Base-by-base conservation (phyloP, 345 rosid species). In the Triadica sebifera region DNA sequence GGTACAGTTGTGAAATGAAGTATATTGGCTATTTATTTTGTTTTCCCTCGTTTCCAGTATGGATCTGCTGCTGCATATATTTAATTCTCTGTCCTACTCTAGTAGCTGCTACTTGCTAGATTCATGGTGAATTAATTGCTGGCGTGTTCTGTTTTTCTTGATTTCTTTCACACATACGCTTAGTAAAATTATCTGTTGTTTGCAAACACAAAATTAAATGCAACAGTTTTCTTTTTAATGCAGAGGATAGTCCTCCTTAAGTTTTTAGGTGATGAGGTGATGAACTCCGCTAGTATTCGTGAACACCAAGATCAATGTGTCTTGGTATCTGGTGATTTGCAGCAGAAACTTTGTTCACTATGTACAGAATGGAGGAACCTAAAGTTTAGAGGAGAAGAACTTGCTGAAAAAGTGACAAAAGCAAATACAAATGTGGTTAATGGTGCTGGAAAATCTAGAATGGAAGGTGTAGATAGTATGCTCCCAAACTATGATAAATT, bases 161-260 rank as follows among this genome's bases (percentile, higher is more conserved):
- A 45, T 8, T 38, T 37, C 8, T 43, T 45, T 2, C 4, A 66
- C 12, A 62, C 13, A n/a, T 62, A 6, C n/a, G 15, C 52, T 19
- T 38, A 1, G 50, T 4, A 45, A 9, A n/a, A n/a, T n/a, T n/a
- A n/a, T n/a, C 7, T 50, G 20, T 67, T 25, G 41, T 19, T 49
- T 25, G 12, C 25, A 2, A 29, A 8, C 41, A 12, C 49, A 39
- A 7, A 15, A 12, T 67, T 46, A 67, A 38, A 67, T 17, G 59
- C 71, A 67, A 50, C 20, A 6, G 6, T 16, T 34, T 8, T 34
- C 50, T 29, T 5, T 20, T 12, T 69, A 29, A 29, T 29, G 72
- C 83, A 83, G 86, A 83, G 77, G 65, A 63, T 83, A 70, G 57
- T 66, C 49, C 79, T 83, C 20, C 63, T 83, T 0, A 83, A 80